A percentile compares a stretch with the other conserved stretches of the same genome.
phyloP scores from a whole-genome alignment of 1,284 basidiomycete species.

The Marasmius sp. region DNA sequence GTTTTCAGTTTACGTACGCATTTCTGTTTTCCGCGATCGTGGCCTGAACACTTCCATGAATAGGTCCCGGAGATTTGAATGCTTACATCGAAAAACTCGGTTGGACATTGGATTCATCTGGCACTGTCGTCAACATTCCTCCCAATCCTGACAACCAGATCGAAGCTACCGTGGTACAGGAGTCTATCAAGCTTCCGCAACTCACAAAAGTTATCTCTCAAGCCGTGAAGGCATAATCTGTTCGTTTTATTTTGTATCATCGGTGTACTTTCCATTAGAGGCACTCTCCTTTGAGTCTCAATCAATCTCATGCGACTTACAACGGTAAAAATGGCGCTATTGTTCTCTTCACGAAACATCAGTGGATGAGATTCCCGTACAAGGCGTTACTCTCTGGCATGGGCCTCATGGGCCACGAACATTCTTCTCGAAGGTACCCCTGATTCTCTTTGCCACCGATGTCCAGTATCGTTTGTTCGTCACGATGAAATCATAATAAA shows the following conservation, averaged over 20 bases:
- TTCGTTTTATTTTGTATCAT: slow-evolving; percentile 3
- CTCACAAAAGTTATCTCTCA: slow-evolving; percentile 83
- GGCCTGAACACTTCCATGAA: slow-evolving; percentile 4
- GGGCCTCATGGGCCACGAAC: too few relatives aligned
- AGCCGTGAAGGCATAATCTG: slow-evolving; percentile 41
- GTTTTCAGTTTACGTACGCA: slow-evolving; percentile 17
- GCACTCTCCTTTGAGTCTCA: background rate
- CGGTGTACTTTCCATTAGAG: background rate
- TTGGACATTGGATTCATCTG: slow-evolving; percentile 69
- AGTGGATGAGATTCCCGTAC: too few relatives aligned
- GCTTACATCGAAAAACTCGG: slow-evolving; percentile 70
- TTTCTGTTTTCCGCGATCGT: slow-evolving; percentile 23
- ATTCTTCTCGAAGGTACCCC: too few relatives aligned
- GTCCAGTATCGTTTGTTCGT: too few relatives aligned
- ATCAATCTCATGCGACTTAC: too few relatives aligned
- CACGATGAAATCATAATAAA: too few relatives aligned
- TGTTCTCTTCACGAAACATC: too few relatives aligned
- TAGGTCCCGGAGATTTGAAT: slow-evolving; percentile 58
- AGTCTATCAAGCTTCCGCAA: slow-evolving; percentile 86
- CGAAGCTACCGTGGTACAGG: slow-evolving; percentile 91
- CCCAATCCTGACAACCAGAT: slow-evolving; percentile 94
- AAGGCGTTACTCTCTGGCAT: too few relatives aligned
- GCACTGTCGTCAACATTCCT: slow-evolving; percentile 70
- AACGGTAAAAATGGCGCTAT: too few relatives aligned
- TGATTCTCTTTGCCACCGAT: too few relatives aligned